These are phyloP conservation scores for Vitis hybrid DNA, from an alignment of 177 flowering plant genomes.

Conservation along the genomic window DNA sequence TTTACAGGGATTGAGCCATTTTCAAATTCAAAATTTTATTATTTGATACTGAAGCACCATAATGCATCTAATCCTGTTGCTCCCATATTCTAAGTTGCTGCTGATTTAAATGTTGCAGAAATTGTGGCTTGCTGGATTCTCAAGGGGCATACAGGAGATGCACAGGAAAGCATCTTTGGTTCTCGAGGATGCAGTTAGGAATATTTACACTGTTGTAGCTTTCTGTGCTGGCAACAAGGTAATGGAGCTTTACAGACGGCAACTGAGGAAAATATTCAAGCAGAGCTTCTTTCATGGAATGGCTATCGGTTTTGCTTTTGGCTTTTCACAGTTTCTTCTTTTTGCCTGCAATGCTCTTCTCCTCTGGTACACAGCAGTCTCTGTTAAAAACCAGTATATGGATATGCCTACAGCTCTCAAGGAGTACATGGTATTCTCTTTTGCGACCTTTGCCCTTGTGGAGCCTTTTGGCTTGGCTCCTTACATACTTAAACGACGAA, in stretches of 20 bases:
- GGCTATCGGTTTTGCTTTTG: conserved; percentile 91
- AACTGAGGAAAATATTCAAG: conserved; percentile 65
- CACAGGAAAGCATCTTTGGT: conserved; percentile 94
- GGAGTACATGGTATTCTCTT: conserved; percentile 94
- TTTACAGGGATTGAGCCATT: background rate
- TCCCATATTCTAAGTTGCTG: conserved; percentile 9
- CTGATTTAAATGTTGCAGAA: conserved; percentile 55
- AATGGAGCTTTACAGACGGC: conserved; percentile 85
- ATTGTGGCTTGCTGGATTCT: conserved; percentile 97
- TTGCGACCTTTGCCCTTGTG: conserved; percentile 94
- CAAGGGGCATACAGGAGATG: conserved; percentile 96
- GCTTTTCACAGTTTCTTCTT: conserved; percentile 94
- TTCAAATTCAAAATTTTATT: background rate
- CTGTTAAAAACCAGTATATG: conserved; percentile 46
- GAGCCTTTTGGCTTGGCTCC: conserved; percentile 99
- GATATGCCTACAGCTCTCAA: conserved; percentile 70
- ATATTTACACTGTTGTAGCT: conserved; percentile 97
- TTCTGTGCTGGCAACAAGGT: conserved; percentile 97
- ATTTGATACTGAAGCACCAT: background rate
- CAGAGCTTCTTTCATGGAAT: conserved; percentile 85
- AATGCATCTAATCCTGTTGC: background rate
- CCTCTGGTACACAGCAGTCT: conserved; percentile 85
- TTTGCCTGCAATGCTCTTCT: conserved; percentile 97
- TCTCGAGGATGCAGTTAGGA: conserved; percentile 97
- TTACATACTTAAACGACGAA: conserved; percentile 88